phyloP scores from a whole-genome alignment of 2,329 filamentous ascomycete genomes.

The Nemania diffusa region DNA sequence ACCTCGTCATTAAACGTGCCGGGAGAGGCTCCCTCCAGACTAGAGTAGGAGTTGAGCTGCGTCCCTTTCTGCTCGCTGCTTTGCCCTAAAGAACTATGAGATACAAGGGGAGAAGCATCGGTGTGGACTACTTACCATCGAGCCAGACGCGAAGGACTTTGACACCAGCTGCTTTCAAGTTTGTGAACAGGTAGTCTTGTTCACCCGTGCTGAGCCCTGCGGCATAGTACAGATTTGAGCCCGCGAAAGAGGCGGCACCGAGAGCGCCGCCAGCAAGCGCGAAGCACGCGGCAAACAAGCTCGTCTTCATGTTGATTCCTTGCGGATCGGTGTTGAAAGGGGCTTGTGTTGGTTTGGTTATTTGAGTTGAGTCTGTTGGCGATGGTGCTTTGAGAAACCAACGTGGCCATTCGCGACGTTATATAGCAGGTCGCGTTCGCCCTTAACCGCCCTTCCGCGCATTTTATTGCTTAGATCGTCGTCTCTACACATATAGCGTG shows the following conservation, averaged over 20 bases:
- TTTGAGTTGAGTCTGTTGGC: not conserved
- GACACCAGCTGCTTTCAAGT: slow-evolving; percentile 10
- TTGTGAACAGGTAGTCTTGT: slow-evolving; percentile 18
- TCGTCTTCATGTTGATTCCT: slow-evolving; percentile 6
- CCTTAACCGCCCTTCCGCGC: not conserved
- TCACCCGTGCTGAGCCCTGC: slow-evolving; percentile 6
- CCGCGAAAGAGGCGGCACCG: slow-evolving; percentile 13
- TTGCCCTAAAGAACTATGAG: slow-evolving; percentile 6
- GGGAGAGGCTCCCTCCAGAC: slow-evolving; percentile 8
- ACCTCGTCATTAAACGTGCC: slow-evolving; percentile 5
- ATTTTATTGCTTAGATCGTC: not conserved
- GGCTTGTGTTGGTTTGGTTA: not conserved
- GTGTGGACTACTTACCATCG: not conserved
- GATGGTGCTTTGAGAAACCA: slow-evolving; percentile 1
- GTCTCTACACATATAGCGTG: not conserved
- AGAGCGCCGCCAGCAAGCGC: slow-evolving; percentile 17
- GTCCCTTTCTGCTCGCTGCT: slow-evolving; percentile 3
- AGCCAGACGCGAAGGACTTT: slow-evolving; percentile 21
- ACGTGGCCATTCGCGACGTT: not conserved
- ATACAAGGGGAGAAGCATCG: no score
- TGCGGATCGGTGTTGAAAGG: not conserved
- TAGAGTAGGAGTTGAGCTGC: not conserved
- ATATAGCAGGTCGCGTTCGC: not conserved
- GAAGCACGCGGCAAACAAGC: slow-evolving; percentile 7
- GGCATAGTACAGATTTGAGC: slow-evolving; percentile 16